phyloP scores from a whole-genome alignment of 176 grass and related monocot genomes.

The Saccharum officinarum region DNA sequence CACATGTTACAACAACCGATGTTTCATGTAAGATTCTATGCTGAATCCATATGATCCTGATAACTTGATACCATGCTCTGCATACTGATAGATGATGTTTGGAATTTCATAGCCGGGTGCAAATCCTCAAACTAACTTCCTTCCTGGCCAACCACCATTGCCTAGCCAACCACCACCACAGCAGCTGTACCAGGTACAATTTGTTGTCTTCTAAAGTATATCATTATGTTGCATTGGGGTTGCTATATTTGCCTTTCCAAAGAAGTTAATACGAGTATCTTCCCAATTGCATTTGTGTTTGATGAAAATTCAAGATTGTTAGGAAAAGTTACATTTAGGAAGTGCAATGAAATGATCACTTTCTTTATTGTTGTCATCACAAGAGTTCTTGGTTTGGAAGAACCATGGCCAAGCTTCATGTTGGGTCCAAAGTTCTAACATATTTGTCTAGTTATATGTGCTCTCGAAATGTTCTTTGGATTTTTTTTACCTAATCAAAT shows the following conservation, averaged over 20 bases:
- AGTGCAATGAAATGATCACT: not conserved
- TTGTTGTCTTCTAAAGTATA: conserved; percentile 16
- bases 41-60: conserved; percentile 20
- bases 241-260: not conserved
- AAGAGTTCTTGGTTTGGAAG: conserved; percentile 7
- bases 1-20: conserved; percentile 65
- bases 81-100: conserved; percentile 34
- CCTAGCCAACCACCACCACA: conserved; percentile 74
- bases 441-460: not conserved
- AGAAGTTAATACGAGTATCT: conserved; percentile 20
- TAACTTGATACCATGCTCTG: not conserved
- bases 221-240: conserved; percentile 3
- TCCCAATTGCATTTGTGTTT: not conserved
- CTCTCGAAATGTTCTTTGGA: not conserved
- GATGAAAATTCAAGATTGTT: not conserved
- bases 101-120: conserved; percentile 57
- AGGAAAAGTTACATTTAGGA: conserved; percentile 12
- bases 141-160: conserved; percentile 65
- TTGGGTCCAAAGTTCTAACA: not conserved
- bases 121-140: conserved; percentile 70
- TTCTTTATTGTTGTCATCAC: conserved; percentile 24
- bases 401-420: not conserved
- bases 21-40: conserved; percentile 69
- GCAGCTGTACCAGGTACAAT: conserved; percentile 78
- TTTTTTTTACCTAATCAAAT: not conserved